Evolutionary conservation across 257 asterid genomes (phyloP), one percentile per base, ranked within the genome.

Genomic region (Anisodus acutangulus): DNA sequence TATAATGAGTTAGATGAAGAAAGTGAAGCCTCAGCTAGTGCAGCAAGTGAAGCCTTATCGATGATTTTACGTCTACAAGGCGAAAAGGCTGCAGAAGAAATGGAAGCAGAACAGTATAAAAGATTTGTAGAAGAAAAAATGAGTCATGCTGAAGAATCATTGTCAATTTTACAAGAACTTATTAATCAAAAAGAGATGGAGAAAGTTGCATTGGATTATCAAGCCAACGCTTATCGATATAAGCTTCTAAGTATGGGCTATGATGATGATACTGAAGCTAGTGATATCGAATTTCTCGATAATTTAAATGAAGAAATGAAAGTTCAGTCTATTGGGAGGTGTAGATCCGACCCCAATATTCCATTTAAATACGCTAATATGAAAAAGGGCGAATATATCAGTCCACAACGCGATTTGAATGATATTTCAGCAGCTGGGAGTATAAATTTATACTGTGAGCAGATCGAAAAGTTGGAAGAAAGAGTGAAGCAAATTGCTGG

Each of bases 101-200:
- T 94, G 98, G 99, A 96, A 85, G 93, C 98, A 0, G 98, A 96
- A 85, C 98, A 94, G 74, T 94, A 94, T 17, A 93, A 94, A 84
- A 88, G 99, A 85, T 69, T 93, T 86, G 93, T 93, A 0, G 98
- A 96, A 88, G 97, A 92, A 86, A 94, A 92, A 80, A 94, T 96
- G 92, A 85, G 89, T 60, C 95, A 93, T 5, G 98, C 97, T 0
- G 99, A 96, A 81, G 98, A 93, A 85, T 94, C 95, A 6, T 87
- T 94, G 4, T 92, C 93, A 6, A 86, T 93, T 26, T 94, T 94
- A 16, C 95, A 96, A 88, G 98, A 96, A 47, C 84, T 96, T 64
- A 92, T 96, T 86, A 81, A 86, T 83, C 95, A 96, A 90, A 96
- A 92, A 82, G 98, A 94, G 85, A 92, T 96, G 94, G 98, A 94